Evolutionary conservation across 2,329 filamentous ascomycete genomes (phyloP).

Genomic region (Penicillium sp.): DNA sequence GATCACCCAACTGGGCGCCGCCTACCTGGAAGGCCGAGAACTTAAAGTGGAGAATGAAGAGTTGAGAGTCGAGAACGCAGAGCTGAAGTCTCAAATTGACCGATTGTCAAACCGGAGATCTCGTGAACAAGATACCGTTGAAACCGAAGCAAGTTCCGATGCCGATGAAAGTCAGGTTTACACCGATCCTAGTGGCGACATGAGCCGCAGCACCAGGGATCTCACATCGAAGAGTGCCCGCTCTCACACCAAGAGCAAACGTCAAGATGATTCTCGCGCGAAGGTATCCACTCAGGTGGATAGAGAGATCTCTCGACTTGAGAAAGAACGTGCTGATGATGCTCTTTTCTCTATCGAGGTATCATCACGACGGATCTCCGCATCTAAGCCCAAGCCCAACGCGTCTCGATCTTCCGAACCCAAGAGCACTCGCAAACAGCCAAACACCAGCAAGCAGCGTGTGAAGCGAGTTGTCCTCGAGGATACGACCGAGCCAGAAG

Average conservation of each 20-base stretch:
- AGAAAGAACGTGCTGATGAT: conserved; percentile 41
- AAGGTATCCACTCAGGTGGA: conserved; percentile 39
- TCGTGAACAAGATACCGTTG: conserved; percentile 31
- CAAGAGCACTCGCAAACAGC: conserved; percentile 32
- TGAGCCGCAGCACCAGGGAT: conserved; percentile 33
- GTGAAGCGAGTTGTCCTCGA: conserved; percentile 42
- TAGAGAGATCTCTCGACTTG: conserved; percentile 38
- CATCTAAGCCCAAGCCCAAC: conserved; percentile 23
- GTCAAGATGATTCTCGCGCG: conserved; percentile 31
- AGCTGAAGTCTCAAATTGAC: conserved; percentile 40
- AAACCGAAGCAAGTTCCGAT: conserved; percentile 32
- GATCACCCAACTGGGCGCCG: conserved; percentile 58
- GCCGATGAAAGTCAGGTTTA: conserved; percentile 34
- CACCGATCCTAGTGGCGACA: conserved; percentile 32
- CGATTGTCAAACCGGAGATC: conserved; percentile 26
- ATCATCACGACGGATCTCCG: conserved; percentile 23
- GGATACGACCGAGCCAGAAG: conserved; percentile 35
- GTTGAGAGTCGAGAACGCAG: conserved; percentile 40
- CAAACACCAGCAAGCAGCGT: conserved; percentile 43
- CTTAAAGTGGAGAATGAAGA: conserved; percentile 44
- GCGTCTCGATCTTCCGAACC: conserved; percentile 19
- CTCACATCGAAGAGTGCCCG: conserved; percentile 32
- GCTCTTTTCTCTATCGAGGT: conserved; percentile 40
- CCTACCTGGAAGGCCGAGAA: conserved; percentile 55
- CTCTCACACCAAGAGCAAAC: conserved; percentile 25